Percentiles rank a stretch among this genome's conserved stretches.
Conservation (phyloP, 2,329 filamentous ascomycete species). For the Fusarium marasasianum region DNA sequence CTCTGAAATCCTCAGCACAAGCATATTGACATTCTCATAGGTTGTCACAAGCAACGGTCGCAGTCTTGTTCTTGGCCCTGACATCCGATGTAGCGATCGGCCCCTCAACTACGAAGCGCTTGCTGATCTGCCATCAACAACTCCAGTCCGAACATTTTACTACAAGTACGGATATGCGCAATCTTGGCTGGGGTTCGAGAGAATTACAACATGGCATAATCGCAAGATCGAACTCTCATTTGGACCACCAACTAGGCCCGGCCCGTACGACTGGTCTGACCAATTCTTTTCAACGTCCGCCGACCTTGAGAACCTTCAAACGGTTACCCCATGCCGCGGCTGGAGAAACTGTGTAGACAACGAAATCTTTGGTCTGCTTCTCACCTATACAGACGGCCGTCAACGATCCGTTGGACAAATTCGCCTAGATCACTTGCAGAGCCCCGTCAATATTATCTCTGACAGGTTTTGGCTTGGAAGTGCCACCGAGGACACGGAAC, state of each 20-base stretch:
- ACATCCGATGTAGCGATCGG: background rate
- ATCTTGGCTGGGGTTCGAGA: background rate
- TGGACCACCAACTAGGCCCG: background rate
- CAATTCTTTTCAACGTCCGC: background rate
- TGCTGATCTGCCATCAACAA: background rate
- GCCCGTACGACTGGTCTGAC: background rate
- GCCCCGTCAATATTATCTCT: background rate
- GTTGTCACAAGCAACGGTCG: background rate
- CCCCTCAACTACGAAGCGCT: background rate
- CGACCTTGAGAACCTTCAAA: background rate
- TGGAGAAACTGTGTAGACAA: fast-evolving
- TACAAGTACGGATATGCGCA: fast-evolving
- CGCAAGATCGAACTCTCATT: background rate
- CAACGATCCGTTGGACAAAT: background rate
- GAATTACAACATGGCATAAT: background rate
- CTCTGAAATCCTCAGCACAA: fast-evolving
- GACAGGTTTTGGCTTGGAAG: background rate
- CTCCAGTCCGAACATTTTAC: background rate
- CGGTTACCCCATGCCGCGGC: background rate
- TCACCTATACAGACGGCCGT: background rate
- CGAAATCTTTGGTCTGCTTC: background rate
- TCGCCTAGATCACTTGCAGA: background rate
- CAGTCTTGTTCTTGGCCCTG: background rate
- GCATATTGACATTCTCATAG: background rate
- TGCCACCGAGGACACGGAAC: too few relatives aligned